Evolutionary conservation across 2,329 filamentous ascomycete species (phyloP), one percentile per base, ranked within the genome.

Genomic region (Geosmithia flava): DNA sequence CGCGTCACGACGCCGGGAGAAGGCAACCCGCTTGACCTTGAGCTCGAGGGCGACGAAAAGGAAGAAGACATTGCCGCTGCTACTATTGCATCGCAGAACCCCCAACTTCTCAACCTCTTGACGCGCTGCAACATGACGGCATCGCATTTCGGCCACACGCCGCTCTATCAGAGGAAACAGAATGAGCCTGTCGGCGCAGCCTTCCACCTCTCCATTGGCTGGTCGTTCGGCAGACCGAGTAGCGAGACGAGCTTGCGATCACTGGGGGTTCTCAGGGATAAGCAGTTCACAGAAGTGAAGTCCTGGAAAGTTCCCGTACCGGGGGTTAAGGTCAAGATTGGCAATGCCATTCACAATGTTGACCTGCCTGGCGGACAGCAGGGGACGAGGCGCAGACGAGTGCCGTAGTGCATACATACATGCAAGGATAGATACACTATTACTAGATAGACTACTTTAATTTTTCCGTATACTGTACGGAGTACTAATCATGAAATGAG

Each of bases 171-270:
- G 48, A 55, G 55, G 47, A 53, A 46, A 27, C 48, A 50, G 6
- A 50, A 47, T 4, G 60, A 60, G 10, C 39, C 51, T 7, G 59
- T 53, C 37, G 59, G 54, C 33, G 52, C 45, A 54, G 78, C 76
- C 20, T 96, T 96, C 59, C 93, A 98, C 64, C 69, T 97, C 51
- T 95, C 89, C 44, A 79, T 98, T 49, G 93, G 84, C 0, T 97
- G 91, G 93, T 84, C 78, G 1, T 72, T 91, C 52, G 63, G 70
- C 10, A 61, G 68, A 42, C 81, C 79, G 0, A 68, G 62, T 6
- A 50, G 66, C 3, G 69, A 74, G 33, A 46, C 57, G 57, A 53
- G 58, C 2, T 48, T 59, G 5, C 53, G 53, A 27, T 59, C 57
- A 1, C 51, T 62, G 7, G 46, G 52, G 17, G 43, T 61, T 1